Conservation (phyloP, 2,329 filamentous ascomycete genomes). For the Trichoderma lentiforme region DNA sequence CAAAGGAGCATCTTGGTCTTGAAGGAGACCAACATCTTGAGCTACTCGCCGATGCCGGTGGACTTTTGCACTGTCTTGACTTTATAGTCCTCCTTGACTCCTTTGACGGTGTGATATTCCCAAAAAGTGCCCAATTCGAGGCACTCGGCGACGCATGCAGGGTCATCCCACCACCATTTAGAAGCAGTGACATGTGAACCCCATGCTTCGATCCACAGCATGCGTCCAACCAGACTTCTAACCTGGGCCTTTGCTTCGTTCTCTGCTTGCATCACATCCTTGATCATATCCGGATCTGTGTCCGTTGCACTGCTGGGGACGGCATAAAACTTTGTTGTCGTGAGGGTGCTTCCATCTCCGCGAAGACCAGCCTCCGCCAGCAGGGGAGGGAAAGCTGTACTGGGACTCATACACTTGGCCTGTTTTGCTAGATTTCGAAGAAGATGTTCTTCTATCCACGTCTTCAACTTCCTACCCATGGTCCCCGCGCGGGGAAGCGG, state of each 20-base stretch:
- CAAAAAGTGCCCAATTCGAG: constrained; percentile 51
- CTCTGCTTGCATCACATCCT: constrained; percentile 19
- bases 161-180: constrained; percentile 62
- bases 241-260: constrained; percentile 43
- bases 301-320: constrained; percentile 32
- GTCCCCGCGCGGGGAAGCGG: constrained; percentile 55
- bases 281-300: background rate
- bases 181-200: constrained; percentile 48
- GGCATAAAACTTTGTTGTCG: constrained; percentile 49
- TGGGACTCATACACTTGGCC: constrained; percentile 59
- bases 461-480: constrained; percentile 54
- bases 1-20: background rate
- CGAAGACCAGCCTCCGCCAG: constrained; percentile 53
- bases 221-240: constrained; percentile 50
- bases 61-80: background rate
- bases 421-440: constrained; percentile 56
- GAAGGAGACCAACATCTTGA: background rate
- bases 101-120: constrained; percentile 57
- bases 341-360: constrained; percentile 45
- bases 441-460: constrained; percentile 62
- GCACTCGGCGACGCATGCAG: constrained; percentile 53
- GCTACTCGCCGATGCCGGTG: background rate
- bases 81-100: constrained; percentile 42
- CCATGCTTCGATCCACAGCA: constrained; percentile 62
- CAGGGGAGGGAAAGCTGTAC: constrained; percentile 56